Evolutionary conservation across 2,329 filamentous ascomycete species (phyloP).

Genomic region (Pseudogymnoascus verrucosus): DNA sequence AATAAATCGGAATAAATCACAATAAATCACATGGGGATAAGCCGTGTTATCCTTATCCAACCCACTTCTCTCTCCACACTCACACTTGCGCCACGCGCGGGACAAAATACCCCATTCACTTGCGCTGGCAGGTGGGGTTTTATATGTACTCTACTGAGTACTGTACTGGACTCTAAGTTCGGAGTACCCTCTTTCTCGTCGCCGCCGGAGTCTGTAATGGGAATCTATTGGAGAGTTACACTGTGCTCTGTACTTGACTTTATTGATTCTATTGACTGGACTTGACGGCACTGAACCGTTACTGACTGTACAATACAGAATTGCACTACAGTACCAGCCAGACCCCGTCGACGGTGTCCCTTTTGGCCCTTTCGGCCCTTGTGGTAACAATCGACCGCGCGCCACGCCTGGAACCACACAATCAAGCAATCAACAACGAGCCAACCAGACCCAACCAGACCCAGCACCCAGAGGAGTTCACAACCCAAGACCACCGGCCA

Average conservation of each 20-base stretch:
- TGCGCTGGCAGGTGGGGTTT: slow-evolving; percentile 4
- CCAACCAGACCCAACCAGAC: background rate
- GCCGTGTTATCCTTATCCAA: slow-evolving; percentile 8
- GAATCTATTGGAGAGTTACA: background rate
- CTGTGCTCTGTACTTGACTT: background rate
- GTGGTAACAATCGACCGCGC: background rate
- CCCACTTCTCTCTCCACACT: background rate
- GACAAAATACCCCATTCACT: background rate
- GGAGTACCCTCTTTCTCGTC: background rate
- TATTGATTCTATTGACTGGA: background rate
- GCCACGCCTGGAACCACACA: background rate
- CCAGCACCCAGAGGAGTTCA: background rate
- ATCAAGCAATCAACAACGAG: background rate
- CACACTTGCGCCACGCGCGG: slow-evolving; percentile 5
- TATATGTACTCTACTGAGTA: slow-evolving; percentile 1
- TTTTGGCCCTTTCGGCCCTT: background rate
- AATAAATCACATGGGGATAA: slow-evolving; percentile 4
- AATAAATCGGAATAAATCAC: background rate
- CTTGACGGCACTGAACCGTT: background rate
- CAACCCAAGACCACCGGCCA: background rate
- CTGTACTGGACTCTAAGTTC: background rate
- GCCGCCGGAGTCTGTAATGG: background rate
- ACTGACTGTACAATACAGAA: background rate
- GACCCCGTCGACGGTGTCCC: background rate
- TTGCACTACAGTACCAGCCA: background rate